Evolutionary conservation across 306 rosid species (phyloP), one percentile per base, ranked within the genome.

Genomic region (Vachellia collinsii): DNA sequence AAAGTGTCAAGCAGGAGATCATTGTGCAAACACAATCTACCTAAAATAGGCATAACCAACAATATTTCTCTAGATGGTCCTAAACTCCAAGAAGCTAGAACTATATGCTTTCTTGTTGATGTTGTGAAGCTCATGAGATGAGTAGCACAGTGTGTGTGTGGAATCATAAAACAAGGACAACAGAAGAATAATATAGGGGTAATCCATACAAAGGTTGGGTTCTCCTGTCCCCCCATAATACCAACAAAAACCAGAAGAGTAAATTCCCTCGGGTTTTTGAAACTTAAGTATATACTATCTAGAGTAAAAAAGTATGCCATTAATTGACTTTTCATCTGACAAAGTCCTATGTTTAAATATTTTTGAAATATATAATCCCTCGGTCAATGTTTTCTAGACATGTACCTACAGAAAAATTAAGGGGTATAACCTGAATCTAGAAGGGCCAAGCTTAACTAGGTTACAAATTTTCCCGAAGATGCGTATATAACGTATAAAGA

Each of bases 1-100:
- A 70, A 70, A 72, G 54, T 41, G 61, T 70, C 44, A 69, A 75
- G 48, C 12, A 43, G 63, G n/a, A 51, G 29, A 59, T 64, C 77
- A 76, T 38, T n/a, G 34, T 12, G 54, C 22, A 70, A 61, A n/a
- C 39, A 64, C 29, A 76, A 50, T 54, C 47, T 44, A 46, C 50
- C 48, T 51, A 63, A 71, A 39, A 75, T 38, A 56, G 58, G 68
- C 73, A 70, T 53, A 4, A 46, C 3, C 43, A 43, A 70, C 39
- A 43, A 70, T 70, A 34, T 70, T 19, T 67, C 48, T 44, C 39
- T 4, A 22, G 38, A 70, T 42, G 19, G 74, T 43, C 41, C 20
- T 16, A 22, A 12, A 70, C 61, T 54, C 25, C n/a, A n/a, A n/a
- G n/a, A n/a, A n/a, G n/a, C 34, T 41, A n/a, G 39, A 70, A n/a